phyloP scores from a whole-genome alignment of 2,329 filamentous ascomycete species.

The Lecanicillium sp. region DNA sequence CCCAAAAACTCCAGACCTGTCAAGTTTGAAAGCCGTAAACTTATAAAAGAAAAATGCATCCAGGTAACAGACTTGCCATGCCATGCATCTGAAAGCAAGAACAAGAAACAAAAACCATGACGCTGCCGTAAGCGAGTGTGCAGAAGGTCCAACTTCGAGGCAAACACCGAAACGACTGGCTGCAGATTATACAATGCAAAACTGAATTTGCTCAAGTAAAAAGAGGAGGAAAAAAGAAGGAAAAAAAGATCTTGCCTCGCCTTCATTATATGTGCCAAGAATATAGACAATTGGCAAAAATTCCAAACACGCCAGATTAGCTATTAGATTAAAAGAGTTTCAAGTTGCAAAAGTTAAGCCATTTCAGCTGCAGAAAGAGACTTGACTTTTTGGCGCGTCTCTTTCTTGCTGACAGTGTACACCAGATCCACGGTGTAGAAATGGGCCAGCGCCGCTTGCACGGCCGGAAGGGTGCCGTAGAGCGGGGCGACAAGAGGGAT shows the following conservation, averaged over 20 bases:
- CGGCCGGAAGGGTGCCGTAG: constrained; percentile 61
- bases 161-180: too few relatives aligned
- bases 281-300: background rate
- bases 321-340: background rate
- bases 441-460: constrained; percentile 62
- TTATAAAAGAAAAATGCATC: background rate
- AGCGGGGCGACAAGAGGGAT: constrained; percentile 63
- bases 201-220: background rate
- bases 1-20: background rate
- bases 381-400: constrained; percentile 45
- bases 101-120: background rate
- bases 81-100: background rate
- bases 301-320: background rate
- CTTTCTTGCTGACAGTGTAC: constrained; percentile 68
- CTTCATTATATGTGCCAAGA: too few relatives aligned
- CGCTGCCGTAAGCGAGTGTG: background rate
- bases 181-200: background rate
- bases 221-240: background rate
- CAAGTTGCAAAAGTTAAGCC: constrained; percentile 33
- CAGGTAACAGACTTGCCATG: background rate
- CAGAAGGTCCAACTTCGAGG: too few relatives aligned
- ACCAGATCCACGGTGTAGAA: constrained; percentile 64
- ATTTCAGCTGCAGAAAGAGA: constrained; percentile 38
- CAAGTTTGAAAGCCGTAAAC: background rate
- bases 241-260: background rate